Conservation (phyloP, 2,329 filamentous ascomycete species). For the Leptographium flavum region DNA sequence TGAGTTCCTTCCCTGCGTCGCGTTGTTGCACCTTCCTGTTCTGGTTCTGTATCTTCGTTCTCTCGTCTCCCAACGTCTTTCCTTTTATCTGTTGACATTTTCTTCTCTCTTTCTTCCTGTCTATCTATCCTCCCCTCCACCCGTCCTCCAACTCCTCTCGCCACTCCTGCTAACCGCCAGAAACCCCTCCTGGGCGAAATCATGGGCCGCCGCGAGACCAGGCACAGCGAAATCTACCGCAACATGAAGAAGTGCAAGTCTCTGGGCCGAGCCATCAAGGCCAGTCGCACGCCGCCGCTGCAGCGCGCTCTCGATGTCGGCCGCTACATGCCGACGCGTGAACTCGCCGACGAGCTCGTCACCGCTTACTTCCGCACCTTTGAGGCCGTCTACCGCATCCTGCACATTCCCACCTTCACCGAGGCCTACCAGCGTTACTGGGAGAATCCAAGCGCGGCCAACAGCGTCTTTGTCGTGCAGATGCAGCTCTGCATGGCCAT, state of each 20-base stretch:
- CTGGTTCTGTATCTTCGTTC: neutral
- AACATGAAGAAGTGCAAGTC: constrained; percentile 35
- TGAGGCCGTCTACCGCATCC: constrained; percentile 40
- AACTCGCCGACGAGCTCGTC: constrained; percentile 34
- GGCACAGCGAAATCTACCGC: constrained; percentile 19
- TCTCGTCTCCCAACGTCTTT: constrained; percentile 18
- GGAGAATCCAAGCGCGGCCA: constrained; percentile 25
- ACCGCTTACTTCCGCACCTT: constrained; percentile 39
- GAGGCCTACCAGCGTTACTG: constrained; percentile 37
- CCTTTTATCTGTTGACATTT: neutral
- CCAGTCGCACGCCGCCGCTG: constrained; percentile 17
- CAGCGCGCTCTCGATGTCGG: constrained; percentile 20
- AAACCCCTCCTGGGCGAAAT: constrained; percentile 26
- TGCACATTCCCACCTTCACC: constrained; percentile 43
- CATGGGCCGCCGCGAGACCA: constrained; percentile 25
- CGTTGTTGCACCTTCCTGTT: neutral
- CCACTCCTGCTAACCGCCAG: constrained; percentile 10
- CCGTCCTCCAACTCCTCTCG: neutral
- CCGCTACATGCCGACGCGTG: constrained; percentile 21
- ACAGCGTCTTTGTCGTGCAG: constrained; percentile 32
- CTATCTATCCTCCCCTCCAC: neutral
- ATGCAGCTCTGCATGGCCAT: constrained; percentile 39
- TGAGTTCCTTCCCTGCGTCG: constrained; percentile 16
- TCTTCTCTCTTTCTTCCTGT: neutral
- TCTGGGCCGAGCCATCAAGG: constrained; percentile 37